Evolutionary conservation across 495 filamentous ascomycete species (phyloP).

Genomic region (Penicillium waksmanii): DNA sequence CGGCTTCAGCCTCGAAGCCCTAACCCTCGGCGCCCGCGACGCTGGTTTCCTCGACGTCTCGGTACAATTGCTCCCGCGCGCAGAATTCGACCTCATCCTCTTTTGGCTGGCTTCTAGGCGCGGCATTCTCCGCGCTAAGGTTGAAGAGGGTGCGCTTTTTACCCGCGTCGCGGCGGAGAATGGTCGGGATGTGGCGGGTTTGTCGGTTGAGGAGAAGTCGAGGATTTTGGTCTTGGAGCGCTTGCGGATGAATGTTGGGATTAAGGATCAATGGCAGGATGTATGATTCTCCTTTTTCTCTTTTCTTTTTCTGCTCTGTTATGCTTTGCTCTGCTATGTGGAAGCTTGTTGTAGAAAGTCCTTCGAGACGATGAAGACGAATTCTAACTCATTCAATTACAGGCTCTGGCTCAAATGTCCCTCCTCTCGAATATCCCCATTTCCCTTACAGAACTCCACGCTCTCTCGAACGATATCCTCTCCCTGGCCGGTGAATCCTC

Average conservation of each 20-base stretch:
- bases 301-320: neutral
- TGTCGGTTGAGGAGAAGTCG: conserved; percentile 59
- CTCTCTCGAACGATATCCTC: conserved; percentile 85
- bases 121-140: conserved; percentile 53
- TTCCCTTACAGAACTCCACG: conserved; percentile 78
- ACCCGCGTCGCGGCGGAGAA: conserved; percentile 10
- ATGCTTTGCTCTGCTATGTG: no score
- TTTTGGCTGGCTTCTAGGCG: conserved; percentile 78
- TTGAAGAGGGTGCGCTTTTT: conserved; percentile 45
- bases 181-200: conserved; percentile 8
- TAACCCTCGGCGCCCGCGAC: conserved; percentile 79
- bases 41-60: conserved; percentile 85
- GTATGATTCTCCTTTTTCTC: conserved; percentile 47
- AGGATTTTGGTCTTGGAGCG: conserved; percentile 70
- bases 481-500: conserved; percentile 78
- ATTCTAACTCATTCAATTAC: conserved; percentile 13
- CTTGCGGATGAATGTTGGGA: conserved; percentile 68
- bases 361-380: neutral
- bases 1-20: conserved; percentile 75
- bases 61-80: conserved; percentile 77
- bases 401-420: conserved; percentile 91
- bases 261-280: conserved; percentile 82
- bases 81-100: conserved; percentile 77
- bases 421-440: conserved; percentile 72
- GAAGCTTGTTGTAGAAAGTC: no score